phyloP scores from a whole-genome alignment of 768 basidiomycete species.

The Lyophyllum decastes region DNA sequence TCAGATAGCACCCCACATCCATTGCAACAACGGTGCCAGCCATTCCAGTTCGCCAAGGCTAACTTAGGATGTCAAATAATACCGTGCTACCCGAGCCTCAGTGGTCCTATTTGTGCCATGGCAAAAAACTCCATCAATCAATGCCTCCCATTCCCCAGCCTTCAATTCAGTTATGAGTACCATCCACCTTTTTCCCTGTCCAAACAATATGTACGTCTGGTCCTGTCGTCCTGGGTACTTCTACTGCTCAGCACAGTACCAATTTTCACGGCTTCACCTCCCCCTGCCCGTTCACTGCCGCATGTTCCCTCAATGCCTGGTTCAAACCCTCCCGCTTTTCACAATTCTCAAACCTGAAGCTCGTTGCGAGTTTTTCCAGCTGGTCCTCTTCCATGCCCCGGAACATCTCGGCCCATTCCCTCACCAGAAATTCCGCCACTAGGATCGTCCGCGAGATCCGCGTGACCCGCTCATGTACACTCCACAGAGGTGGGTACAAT shows the following conservation, averaged over 20 bases:
- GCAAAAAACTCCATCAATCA: too few relatives aligned
- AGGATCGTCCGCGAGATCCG: slow-evolving; percentile 67
- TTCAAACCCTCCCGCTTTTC: slow-evolving; percentile 67
- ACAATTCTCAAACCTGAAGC: slow-evolving; percentile 74
- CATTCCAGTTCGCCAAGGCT: too few relatives aligned
- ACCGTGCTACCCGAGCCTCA: too few relatives aligned
- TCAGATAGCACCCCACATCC: too few relatives aligned
- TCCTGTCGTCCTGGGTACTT: too few relatives aligned
- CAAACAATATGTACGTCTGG: too few relatives aligned
- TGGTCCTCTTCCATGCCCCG: slow-evolving; percentile 53
- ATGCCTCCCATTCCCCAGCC: too few relatives aligned
- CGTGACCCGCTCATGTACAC: slow-evolving; percentile 51
- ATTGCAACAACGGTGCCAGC: too few relatives aligned
- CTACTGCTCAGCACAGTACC: background rate
- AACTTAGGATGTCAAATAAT: too few relatives aligned
- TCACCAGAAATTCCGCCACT: slow-evolving; percentile 67
- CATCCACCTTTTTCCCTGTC: too few relatives aligned
- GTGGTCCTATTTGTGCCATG: too few relatives aligned
- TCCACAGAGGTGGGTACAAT: slow-evolving; percentile 68
- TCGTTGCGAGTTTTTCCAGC: slow-evolving; percentile 69
- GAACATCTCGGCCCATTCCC: slow-evolving; percentile 75
- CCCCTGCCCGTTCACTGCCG: slow-evolving; percentile 2
- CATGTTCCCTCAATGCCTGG: slow-evolving; percentile 42
- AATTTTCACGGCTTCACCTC: background rate
- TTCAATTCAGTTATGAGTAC: too few relatives aligned